Evolutionary conservation across 768 basidiomycete genomes (phyloP).

Genomic region (Coprinopsis marcescibilis): DNA sequence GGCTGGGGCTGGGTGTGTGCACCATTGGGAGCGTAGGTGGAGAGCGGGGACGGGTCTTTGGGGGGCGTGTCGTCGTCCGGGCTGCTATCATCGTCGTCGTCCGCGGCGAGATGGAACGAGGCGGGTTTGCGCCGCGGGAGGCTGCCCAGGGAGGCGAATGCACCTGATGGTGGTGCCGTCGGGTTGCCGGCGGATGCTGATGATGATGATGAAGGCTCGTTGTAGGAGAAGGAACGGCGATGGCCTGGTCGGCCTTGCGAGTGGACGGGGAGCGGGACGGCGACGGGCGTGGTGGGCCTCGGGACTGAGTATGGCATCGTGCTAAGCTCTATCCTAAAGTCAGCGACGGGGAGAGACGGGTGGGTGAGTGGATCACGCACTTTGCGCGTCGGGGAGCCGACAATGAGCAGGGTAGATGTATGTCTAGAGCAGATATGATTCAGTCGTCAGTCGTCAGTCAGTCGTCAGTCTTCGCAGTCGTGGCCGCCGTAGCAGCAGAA

Average conservation of each 20-base stretch:
- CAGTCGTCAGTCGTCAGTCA: too few species aligned
- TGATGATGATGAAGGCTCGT: conserved; percentile 3
- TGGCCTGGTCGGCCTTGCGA: conserved; percentile 29
- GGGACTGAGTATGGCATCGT: conserved; percentile 26
- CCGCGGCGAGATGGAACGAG: conserved; percentile 31
- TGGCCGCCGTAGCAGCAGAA: too few species aligned
- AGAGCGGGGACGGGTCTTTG: neutral
- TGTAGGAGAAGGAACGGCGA: conserved; percentile 30
- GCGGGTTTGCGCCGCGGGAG: conserved; percentile 33
- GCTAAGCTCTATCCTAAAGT: too few species aligned
- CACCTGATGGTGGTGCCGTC: conserved; percentile 37
- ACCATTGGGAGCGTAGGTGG: neutral
- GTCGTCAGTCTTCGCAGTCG: too few species aligned
- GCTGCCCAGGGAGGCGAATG: conserved; percentile 40
- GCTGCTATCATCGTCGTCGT: conserved; percentile 30
- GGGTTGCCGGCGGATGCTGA: conserved; percentile 5
- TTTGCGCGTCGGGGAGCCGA: too few species aligned
- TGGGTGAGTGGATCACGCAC: too few species aligned
- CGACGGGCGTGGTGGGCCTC: conserved; percentile 2
- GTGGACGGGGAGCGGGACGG: conserved; percentile 18
- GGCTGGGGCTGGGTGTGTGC: neutral
- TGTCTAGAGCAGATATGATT: too few species aligned
- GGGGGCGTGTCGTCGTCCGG: conserved; percentile 17
- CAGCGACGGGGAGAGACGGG: too few species aligned
- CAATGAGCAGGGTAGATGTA: too few species aligned